Conservation (phyloP, 192 early-diverging fungal genomes). For the Pilaira anomala region DNA sequence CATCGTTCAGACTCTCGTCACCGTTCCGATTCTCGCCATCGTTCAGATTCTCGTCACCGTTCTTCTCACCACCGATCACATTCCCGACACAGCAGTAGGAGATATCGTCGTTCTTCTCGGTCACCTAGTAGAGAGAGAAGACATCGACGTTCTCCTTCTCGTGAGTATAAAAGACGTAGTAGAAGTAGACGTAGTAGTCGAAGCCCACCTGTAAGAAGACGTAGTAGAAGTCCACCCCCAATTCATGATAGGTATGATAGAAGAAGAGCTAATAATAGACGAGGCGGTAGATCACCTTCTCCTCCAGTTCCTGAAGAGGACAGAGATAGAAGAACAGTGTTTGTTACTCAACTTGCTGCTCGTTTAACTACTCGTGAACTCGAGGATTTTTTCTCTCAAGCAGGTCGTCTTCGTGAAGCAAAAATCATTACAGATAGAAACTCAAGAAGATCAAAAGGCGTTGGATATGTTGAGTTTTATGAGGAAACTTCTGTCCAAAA, state of each 20-base stretch:
- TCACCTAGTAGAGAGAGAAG: constrained; percentile 36
- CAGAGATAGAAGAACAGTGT: constrained; percentile 89
- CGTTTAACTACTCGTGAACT: constrained; percentile 76
- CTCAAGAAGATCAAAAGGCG: constrained; percentile 82
- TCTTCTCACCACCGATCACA: constrained; percentile 40
- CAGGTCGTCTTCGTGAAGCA: constrained; percentile 85
- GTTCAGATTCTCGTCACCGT: constrained; percentile 37
- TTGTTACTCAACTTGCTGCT: constrained; percentile 91
- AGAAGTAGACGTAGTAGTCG: constrained; percentile 38
- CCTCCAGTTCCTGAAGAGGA: constrained; percentile 70
- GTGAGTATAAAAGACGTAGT: constrained; percentile 40
- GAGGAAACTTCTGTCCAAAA: constrained; percentile 75
- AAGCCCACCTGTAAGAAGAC: constrained; percentile 15
- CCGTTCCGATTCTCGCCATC: background rate
- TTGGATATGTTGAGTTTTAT: constrained; percentile 97
- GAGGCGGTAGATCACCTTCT: constrained; percentile 58
- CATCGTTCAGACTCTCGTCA: background rate
- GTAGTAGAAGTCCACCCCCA: constrained; percentile 12
- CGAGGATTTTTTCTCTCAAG: constrained; percentile 78
- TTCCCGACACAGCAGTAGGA: constrained; percentile 40
- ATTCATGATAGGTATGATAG: constrained; percentile 5
- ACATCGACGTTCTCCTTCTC: constrained; percentile 23
- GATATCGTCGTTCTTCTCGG: constrained; percentile 43
- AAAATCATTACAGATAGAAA: constrained; percentile 82
- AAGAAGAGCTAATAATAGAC: constrained; percentile 21